Conservation (phyloP, 208 protist species). For the Tetramitus jugosus region DNA sequence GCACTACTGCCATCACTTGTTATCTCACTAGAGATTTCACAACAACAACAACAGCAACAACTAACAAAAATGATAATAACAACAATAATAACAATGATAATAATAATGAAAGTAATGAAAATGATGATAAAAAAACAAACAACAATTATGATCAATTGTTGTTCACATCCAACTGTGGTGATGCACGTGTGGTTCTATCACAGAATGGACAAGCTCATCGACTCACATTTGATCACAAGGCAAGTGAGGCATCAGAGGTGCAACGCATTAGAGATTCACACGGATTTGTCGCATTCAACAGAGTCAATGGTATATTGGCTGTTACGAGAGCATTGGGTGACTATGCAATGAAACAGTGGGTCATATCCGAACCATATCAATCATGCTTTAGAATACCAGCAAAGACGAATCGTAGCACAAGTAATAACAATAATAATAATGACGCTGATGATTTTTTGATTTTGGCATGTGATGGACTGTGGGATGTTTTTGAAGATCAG, state of each 20-base stretch:
- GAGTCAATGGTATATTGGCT: conserved; percentile 18
- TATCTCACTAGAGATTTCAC: background rate
- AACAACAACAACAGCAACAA: background rate
- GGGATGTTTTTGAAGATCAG: conserved; percentile 26
- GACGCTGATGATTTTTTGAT: conserved; percentile 1
- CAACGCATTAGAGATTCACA: background rate
- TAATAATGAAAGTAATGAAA: too few relatives aligned
- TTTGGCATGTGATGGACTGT: conserved; percentile 25
- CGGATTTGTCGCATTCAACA: conserved; percentile 3
- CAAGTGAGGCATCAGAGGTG: background rate
- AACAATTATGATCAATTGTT: too few relatives aligned
- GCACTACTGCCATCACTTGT: background rate
- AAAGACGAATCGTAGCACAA: too few relatives aligned
- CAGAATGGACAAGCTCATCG: conserved; percentile 36
- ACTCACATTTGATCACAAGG: conserved; percentile 31
- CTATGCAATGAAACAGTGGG: conserved; percentile 20
- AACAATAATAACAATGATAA: too few relatives aligned
- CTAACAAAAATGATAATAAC: too few relatives aligned
- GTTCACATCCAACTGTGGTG: conserved; percentile 46
- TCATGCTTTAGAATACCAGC: background rate
- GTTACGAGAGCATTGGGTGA: conserved; percentile 24
- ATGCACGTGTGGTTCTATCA: conserved; percentile 40
- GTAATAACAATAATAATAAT: too few relatives aligned
- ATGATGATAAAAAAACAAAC: too few relatives aligned
- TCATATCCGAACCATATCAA: background rate